These are phyloP conservation scores for Geranomyces michiganensis DNA, from an alignment of 192 early-diverging fungal species.

Conservation along the genomic window DNA sequence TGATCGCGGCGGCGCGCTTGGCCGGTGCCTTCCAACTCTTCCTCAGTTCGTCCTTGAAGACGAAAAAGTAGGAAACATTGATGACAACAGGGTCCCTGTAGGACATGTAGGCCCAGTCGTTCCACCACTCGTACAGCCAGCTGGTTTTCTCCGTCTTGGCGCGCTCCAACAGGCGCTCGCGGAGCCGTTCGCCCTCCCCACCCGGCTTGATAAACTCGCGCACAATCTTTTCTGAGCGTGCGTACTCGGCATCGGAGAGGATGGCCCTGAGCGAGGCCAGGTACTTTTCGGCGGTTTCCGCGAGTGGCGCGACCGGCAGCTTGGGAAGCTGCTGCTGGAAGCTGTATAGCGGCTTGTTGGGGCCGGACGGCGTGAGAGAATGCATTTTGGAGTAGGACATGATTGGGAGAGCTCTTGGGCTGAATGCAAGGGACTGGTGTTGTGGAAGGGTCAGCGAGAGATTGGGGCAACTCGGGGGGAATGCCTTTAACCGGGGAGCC, in stretches of 20 bases:
- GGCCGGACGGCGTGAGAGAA: slow-evolving; percentile 27
- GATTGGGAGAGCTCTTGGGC: neutral
- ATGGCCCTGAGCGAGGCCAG: slow-evolving; percentile 77
- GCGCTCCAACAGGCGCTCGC: slow-evolving; percentile 78
- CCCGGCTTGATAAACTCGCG: slow-evolving; percentile 80
- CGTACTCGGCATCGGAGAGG: slow-evolving; percentile 66
- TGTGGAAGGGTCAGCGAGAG: too few species aligned
- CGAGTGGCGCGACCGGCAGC: slow-evolving; percentile 85
- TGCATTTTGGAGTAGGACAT: slow-evolving; percentile 18
- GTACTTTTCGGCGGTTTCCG: slow-evolving; percentile 83
- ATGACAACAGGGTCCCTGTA: slow-evolving; percentile 97
- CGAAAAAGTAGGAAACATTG: slow-evolving; percentile 96
- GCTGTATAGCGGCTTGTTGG: slow-evolving; percentile 31
- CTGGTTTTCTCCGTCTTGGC: slow-evolving; percentile 74
- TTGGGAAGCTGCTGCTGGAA: slow-evolving; percentile 67
- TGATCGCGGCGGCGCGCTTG: slow-evolving; percentile 85
- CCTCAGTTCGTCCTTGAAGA: slow-evolving; percentile 79
- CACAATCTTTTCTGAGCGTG: slow-evolving; percentile 65
- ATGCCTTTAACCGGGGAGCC: too few species aligned
- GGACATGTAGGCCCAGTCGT: slow-evolving; percentile 86
- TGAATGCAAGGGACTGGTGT: neutral
- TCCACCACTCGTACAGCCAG: slow-evolving; percentile 98
- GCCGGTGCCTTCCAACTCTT: slow-evolving; percentile 74
- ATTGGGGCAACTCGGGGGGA: too few species aligned
- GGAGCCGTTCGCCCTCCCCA: slow-evolving; percentile 81